phyloP scores from a whole-genome alignment of 768 basidiomycete genomes.

The Tricholoma furcatifolium region DNA sequence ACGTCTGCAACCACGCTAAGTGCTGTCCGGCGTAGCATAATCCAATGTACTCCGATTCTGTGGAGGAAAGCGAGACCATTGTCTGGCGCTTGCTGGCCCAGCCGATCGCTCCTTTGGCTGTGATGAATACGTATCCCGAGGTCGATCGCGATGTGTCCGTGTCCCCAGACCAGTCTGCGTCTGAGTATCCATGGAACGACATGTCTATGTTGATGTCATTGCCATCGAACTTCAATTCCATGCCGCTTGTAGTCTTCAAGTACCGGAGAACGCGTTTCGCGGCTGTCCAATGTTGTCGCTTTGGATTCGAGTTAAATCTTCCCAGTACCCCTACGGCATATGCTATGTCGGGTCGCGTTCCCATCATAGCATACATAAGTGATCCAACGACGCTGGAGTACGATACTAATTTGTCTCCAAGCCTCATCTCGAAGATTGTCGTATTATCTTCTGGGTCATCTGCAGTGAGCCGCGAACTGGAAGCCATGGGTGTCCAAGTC shows the following conservation, averaged over 20 bases:
- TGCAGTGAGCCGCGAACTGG: neutral
- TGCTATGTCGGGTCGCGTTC: neutral
- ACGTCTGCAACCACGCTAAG: neutral
- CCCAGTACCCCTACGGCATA: too few relatives aligned
- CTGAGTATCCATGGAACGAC: too few relatives aligned
- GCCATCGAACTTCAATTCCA: too few relatives aligned
- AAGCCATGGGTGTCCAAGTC: neutral
- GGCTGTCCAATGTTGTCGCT: neutral
- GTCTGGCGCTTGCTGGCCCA: neutral
- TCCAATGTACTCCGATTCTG: neutral
- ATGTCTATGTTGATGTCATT: too few relatives aligned
- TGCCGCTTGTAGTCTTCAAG: neutral
- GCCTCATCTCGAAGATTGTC: neutral
- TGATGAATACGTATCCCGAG: neutral
- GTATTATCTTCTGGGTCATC: neutral
- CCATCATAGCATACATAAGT: neutral
- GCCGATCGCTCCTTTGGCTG: neutral
- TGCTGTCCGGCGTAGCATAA: neutral
- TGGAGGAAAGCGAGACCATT: neutral
- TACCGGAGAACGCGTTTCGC: neutral
- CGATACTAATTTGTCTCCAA: neutral
- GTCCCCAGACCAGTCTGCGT: too few relatives aligned
- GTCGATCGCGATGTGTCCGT: neutral
- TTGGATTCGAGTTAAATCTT: neutral
- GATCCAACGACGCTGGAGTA: neutral